Base-by-base conservation (phyloP, 768 basidiomycete genomes). In the Termitomyces sp. region DNA sequence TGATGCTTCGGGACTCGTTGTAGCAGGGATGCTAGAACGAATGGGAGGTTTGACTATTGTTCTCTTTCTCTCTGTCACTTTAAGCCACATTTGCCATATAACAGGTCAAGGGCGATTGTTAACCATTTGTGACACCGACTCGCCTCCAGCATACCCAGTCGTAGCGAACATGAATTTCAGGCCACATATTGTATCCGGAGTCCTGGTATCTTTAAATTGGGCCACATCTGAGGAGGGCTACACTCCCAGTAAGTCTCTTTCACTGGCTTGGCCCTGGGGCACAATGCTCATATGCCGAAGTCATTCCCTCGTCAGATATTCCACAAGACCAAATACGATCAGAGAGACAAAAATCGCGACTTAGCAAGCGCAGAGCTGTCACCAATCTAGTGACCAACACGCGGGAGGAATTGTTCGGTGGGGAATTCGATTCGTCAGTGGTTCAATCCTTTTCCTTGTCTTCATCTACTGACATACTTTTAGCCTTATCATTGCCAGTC, bases 141-240 rank as follows among this genome's bases (percentile, higher is more conserved):
- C 90, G 12, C 94, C 96, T 5, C 96, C 97, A 7, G 88, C 93
- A 41, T 96, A 92, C 68, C 89, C 90, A 12, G 80, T 93, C 21
- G 69, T 93, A 66, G 73, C 76, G 3, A 76, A 87, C 56, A 93
- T 98, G 91, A 98, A 98, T 71, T 93, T 94, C 64, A 72, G 80
- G 14, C 72, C 79, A 38, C 76, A 81, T 43, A 64, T 72, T 11
- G 64, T 78, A n/a, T 73, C 77, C 17, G 69, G 78, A 5, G 76
- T 85, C 11, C 71, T 92, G 54, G 74, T 79, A 2, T 83, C 84
- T 0, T 70, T 98, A 19, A 97, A 97, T 67, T 99, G 96, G 96
- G 89, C 90, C 22, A 88, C 90, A 11, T 84, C 87, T 15, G 85
- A 92, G 54, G 84, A 87, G 64, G 81, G 84, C 19, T 89, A 94